phyloP scores from a whole-genome alignment of 1,284 basidiomycete species.

The Grifola frondosa region DNA sequence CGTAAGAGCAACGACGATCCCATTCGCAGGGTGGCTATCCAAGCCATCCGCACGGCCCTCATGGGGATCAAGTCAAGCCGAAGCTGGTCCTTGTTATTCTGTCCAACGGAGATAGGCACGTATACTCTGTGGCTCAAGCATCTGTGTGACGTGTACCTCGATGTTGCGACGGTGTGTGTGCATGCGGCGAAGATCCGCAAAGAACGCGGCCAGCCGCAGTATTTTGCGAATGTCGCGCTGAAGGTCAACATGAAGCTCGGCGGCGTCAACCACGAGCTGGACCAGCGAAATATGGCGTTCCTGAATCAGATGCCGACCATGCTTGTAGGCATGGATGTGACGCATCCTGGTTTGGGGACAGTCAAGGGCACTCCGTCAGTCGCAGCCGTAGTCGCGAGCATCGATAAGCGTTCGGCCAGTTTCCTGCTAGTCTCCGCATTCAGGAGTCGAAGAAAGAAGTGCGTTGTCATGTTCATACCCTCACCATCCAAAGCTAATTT shows the following conservation, averaged over 20 bases:
- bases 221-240: constrained; percentile 75
- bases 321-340: constrained; percentile 82
- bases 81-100: constrained; percentile 50
- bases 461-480: constrained; percentile 14
- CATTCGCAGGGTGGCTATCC: constrained; percentile 45
- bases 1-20: constrained; percentile 46
- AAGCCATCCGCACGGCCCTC: constrained; percentile 31
- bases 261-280: constrained; percentile 70
- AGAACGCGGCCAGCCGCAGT: constrained; percentile 63
- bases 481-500: background rate
- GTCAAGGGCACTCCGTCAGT: constrained; percentile 71
- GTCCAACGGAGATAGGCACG: constrained; percentile 61
- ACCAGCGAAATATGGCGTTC: constrained; percentile 49
- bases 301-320: constrained; percentile 62
- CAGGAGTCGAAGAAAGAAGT: constrained; percentile 77
- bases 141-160: constrained; percentile 63
- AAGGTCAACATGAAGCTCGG: constrained; percentile 83
- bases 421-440: constrained; percentile 68
- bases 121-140: constrained; percentile 74
- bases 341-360: constrained; percentile 72
- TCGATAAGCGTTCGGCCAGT: constrained; percentile 62
- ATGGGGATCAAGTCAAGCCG: constrained; percentile 32
- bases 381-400: constrained; percentile 76
- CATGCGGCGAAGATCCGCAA: constrained; percentile 62
- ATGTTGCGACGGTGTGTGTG: constrained; percentile 68